Conservation (phyloP, 1,284 basidiomycete genomes). For the Hemileia vastatrix region DNA sequence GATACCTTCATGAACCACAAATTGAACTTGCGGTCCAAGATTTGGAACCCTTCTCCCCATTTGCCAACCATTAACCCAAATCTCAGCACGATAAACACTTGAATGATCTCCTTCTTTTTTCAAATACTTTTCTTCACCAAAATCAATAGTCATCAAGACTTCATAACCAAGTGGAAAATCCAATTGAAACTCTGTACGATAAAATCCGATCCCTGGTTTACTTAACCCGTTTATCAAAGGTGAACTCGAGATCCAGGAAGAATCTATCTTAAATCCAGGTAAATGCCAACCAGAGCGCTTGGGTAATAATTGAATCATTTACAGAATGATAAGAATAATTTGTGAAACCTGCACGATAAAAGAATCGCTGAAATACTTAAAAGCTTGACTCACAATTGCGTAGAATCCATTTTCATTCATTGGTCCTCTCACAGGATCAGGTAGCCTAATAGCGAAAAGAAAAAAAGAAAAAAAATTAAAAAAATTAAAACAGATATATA, state of each 20-base stretch:
- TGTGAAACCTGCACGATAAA: background rate
- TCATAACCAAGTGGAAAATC: slow-evolving; percentile 14
- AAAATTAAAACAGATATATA: background rate
- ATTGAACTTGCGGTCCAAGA: slow-evolving; percentile 63
- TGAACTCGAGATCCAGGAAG: background rate
- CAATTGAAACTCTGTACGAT: slow-evolving; percentile 1
- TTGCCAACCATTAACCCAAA: slow-evolving; percentile 78
- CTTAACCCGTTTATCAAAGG: slow-evolving; percentile 7
- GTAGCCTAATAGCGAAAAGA: no score
- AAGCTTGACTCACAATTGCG: slow-evolving; percentile 10
- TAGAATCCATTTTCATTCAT: slow-evolving; percentile 21
- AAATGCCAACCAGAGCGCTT: slow-evolving; percentile 22
- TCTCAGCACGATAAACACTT: slow-evolving; percentile 56
- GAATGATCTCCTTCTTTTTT: no score
- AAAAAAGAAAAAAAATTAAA: background rate
- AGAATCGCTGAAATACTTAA: background rate
- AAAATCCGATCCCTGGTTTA: slow-evolving; percentile 18
- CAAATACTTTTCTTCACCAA: no score
- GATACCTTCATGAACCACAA: slow-evolving; percentile 67
- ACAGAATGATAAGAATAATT: background rate
- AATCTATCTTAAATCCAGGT: background rate
- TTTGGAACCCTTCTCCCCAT: slow-evolving; percentile 66
- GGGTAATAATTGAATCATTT: no score
- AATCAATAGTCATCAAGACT: slow-evolving; percentile 10
- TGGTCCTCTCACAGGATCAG: slow-evolving; percentile 11